Evolutionary conservation across 2,329 filamentous ascomycete genomes (phyloP).

Genomic region (Colletotrichum truncatum): DNA sequence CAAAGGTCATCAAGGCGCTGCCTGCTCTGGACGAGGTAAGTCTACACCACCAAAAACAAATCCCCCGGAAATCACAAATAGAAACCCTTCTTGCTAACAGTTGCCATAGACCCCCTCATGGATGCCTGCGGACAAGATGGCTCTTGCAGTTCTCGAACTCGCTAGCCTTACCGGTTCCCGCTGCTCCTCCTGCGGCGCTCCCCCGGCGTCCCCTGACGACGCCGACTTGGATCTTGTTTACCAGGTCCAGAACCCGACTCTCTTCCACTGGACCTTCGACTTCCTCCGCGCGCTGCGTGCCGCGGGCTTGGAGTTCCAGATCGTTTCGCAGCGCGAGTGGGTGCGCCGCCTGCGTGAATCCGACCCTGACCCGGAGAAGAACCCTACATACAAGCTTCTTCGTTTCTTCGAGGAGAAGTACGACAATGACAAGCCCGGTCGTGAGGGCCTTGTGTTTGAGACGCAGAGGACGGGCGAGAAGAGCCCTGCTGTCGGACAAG

Average conservation of each 20-base stretch:
- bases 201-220: slow-evolving; percentile 14
- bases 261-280: slow-evolving; percentile 60
- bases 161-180: slow-evolving; percentile 31
- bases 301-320: slow-evolving; percentile 53
- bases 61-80: no score
- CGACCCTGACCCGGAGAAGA: slow-evolving; percentile 56
- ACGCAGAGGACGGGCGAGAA: slow-evolving; percentile 43
- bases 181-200: slow-evolving; percentile 42
- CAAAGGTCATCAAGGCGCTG: slow-evolving; percentile 54
- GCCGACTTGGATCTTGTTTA: slow-evolving; percentile 46
- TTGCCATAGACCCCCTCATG: slow-evolving; percentile 40
- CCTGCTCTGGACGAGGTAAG: slow-evolving; percentile 50
- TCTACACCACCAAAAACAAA: background rate
- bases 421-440: slow-evolving; percentile 49
- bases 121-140: slow-evolving; percentile 49
- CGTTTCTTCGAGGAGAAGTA: slow-evolving; percentile 63
- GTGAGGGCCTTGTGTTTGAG: slow-evolving; percentile 48
- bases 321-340: slow-evolving; percentile 55
- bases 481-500: slow-evolving; percentile 42
- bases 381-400: slow-evolving; percentile 60
- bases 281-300: slow-evolving; percentile 59
- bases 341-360: slow-evolving; percentile 51
- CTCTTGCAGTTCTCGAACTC: slow-evolving; percentile 44
- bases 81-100: background rate
- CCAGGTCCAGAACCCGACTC: slow-evolving; percentile 60